These are phyloP conservation scores for Alternaria solani DNA, from an alignment of 2,329 filamentous ascomycete genomes.

Conservation along the genomic window DNA sequence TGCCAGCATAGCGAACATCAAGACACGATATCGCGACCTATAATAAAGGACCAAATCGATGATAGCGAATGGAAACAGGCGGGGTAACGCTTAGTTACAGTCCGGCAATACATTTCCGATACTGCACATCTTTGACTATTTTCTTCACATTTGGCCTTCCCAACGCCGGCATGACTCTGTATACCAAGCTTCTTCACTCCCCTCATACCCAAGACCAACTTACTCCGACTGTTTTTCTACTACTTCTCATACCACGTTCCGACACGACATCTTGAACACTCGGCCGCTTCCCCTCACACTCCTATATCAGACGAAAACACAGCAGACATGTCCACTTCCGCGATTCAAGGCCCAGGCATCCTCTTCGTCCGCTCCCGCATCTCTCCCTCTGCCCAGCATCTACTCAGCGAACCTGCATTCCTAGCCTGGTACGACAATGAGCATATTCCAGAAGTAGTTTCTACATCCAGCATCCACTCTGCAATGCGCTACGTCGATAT, in stretches of 20 bases:
- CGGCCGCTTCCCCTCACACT: not conserved
- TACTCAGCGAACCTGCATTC: constrained; percentile 43
- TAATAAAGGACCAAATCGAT: not conserved
- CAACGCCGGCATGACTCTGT: not conserved
- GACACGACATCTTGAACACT: not conserved
- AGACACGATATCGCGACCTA: not conserved
- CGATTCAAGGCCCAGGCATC: constrained; percentile 21
- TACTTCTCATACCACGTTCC: too few relatives aligned
- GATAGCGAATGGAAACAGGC: not conserved
- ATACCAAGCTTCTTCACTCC: not conserved
- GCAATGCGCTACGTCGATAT: constrained; percentile 47
- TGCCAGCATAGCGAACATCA: not conserved
- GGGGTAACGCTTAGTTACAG: not conserved
- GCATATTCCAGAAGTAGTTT: constrained; percentile 51
- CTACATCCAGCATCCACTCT: constrained; percentile 44
- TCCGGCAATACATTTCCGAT: constrained; percentile 8
- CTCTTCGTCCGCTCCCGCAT: constrained; percentile 29
- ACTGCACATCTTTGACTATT: not conserved
- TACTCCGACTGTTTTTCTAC: not conserved
- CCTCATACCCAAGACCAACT: not conserved
- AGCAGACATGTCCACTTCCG: constrained; percentile 1
- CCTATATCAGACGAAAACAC: not conserved
- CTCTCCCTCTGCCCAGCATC: constrained; percentile 35
- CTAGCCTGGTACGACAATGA: constrained; percentile 53
- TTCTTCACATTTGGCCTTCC: not conserved